Conservation (phyloP, 2,329 filamentous ascomycete genomes). For the Ceratocystis huliohia region DNA sequence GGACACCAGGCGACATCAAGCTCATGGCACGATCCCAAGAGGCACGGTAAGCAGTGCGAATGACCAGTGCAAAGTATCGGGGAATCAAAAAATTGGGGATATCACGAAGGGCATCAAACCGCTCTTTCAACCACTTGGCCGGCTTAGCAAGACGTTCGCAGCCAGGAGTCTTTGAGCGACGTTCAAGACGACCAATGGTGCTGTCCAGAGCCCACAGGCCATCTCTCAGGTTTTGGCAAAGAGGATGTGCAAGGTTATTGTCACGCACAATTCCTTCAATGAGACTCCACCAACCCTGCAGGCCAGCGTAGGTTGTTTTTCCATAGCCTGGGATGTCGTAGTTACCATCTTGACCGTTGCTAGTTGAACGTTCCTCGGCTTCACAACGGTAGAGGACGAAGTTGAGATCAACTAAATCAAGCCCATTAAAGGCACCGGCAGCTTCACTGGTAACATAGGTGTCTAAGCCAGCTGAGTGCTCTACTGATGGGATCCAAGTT, state of each 20-base stretch:
- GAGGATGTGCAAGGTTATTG: conserved; percentile 83
- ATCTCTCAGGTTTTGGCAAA: conserved; percentile 84
- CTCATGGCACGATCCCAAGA: conserved; percentile 66
- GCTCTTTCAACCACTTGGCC: conserved; percentile 65
- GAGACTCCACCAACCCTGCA: conserved; percentile 98
- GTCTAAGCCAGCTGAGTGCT: conserved; percentile 73
- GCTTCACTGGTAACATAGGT: conserved; percentile 74
- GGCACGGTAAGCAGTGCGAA: conserved; percentile 78
- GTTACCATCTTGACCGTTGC: conserved; percentile 61
- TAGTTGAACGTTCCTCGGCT: conserved; percentile 70
- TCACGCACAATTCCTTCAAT: conserved; percentile 71
- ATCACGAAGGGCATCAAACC: conserved; percentile 72
- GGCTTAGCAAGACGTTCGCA: conserved; percentile 52
- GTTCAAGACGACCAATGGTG: conserved; percentile 63
- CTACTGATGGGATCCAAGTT: conserved; percentile 83
- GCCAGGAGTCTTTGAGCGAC: conserved; percentile 49
- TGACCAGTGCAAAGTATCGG: conserved; percentile 79
- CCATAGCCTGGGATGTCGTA: conserved; percentile 79
- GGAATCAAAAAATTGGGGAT: conserved; percentile 84
- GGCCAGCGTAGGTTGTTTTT: conserved; percentile 78
- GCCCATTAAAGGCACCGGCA: conserved; percentile 60
- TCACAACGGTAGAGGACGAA: conserved; percentile 85
- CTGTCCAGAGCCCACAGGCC: conserved; percentile 91
- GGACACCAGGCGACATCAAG: conserved; percentile 65
- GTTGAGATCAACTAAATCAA: conserved; percentile 75